Percentiles rank a stretch among this genome's conserved stretches.
Conservation (phyloP, 805 yeast genomes). For the Blastobotrys muscicola region DNA sequence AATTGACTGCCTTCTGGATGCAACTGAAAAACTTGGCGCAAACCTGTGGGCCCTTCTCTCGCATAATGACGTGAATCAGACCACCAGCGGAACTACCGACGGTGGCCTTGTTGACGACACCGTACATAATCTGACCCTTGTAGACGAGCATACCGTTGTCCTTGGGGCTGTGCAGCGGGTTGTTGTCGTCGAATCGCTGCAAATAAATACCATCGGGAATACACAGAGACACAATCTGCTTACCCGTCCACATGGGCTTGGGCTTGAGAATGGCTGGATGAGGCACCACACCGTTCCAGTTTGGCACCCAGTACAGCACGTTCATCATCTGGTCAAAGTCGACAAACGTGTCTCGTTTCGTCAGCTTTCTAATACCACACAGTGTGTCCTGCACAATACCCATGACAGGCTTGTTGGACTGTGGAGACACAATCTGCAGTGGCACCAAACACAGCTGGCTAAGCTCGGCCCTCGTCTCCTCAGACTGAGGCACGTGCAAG, state of each 20-base stretch:
- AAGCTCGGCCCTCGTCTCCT: constrained; percentile 94
- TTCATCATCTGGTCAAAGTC: constrained; percentile 94
- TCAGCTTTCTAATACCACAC: constrained; percentile 95
- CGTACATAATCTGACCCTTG: constrained; percentile 94
- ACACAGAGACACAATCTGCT: constrained; percentile 83
- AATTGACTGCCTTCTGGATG: constrained; percentile 90
- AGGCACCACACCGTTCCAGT: constrained; percentile 98
- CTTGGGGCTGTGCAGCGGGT: constrained; percentile 71
- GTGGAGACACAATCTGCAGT: constrained; percentile 94
- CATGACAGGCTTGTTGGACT: constrained; percentile 98
- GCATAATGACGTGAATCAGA: constrained; percentile 89
- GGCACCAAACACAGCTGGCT: constrained; percentile 96
- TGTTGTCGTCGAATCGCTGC: constrained; percentile 87
- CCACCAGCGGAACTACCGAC: constrained; percentile 99
- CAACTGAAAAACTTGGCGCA: constrained; percentile 89
- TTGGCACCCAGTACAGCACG: constrained; percentile 94
- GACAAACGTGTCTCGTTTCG: constrained; percentile 78
- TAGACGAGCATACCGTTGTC: constrained; percentile 94
- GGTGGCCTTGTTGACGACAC: constrained; percentile 96
- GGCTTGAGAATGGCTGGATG: constrained; percentile 92
- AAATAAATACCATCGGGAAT: constrained; percentile 94
- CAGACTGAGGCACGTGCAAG: constrained; percentile 97
- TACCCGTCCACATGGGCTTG: constrained; percentile 95
- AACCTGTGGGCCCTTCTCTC: constrained; percentile 89
- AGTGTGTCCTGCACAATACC: constrained; percentile 99